Evolutionary conservation across 345 rosid species (phyloP).

Genomic region (Aurinia saxatilis): DNA sequence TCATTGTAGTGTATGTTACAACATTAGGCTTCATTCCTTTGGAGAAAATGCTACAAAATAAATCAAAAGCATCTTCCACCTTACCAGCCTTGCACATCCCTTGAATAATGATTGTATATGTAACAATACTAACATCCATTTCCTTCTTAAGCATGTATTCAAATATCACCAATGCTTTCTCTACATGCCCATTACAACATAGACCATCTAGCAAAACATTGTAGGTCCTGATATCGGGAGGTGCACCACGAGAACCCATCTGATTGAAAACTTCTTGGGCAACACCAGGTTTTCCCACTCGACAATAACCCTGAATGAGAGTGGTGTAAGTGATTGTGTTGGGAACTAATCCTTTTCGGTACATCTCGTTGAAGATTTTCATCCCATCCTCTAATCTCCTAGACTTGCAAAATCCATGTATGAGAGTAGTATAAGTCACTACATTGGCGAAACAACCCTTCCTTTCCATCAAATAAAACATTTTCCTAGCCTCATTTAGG

Average conservation of each 20-base stretch:
- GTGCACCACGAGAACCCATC: constrained; percentile 10
- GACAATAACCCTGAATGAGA: constrained; percentile 22
- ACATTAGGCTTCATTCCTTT: constrained; percentile 35
- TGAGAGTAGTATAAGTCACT: constrained; percentile 30
- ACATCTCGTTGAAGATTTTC: constrained; percentile 10
- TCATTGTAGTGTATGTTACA: constrained; percentile 26
- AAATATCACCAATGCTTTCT: constrained; percentile 16
- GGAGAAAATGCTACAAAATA: constrained; percentile 23
- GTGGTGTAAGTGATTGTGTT: constrained; percentile 21
- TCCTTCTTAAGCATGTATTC: constrained; percentile 6
- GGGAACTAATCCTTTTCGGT: constrained; percentile 7
- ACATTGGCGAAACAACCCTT: constrained; percentile 6
- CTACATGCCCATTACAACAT: constrained; percentile 6
- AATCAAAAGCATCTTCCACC: constrained; percentile 30
- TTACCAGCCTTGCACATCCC: constrained; percentile 36
- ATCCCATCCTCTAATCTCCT: constrained; percentile 10
- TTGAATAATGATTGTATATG: constrained; percentile 27
- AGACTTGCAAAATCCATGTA: constrained; percentile 26
- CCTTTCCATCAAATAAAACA: constrained; percentile 21
- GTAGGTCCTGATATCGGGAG: constrained; percentile 20
- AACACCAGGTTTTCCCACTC: constrained; percentile 6
- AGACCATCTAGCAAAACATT: constrained; percentile 24
- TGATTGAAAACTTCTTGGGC: constrained; percentile 17
- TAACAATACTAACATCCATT: constrained; percentile 20
- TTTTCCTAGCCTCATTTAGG: constrained; percentile 22